Base-by-base conservation (phyloP, 345 rosid species). In the Chamaenerion angustifolium region DNA sequence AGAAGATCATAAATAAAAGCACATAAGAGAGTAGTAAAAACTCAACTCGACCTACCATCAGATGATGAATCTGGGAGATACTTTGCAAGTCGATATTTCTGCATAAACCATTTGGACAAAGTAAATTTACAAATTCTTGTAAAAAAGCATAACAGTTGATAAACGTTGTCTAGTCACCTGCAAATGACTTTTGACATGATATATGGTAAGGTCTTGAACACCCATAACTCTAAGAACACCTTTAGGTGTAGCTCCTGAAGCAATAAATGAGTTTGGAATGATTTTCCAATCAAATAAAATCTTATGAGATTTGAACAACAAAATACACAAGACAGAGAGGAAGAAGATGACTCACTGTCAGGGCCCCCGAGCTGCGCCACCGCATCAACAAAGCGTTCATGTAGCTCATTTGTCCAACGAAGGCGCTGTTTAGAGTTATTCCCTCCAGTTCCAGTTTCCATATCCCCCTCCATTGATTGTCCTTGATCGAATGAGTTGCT, bases 301-400 rank as follows among this genome's bases (percentile, higher is more conserved):
- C 6, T 7, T 7, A 31, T 5, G 37, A 31, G 37, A 31, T 31
- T 31, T 8, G 37, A 31, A 21, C 3, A 21, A 21, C 25, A 21
- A 21, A 21, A 21, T 21, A 4, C 3, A 21, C 25, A 21, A 52
- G n/a, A n/a, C n/a, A n/a, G n/a, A n/a, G n/a, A n/a, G 27, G 48
- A 42, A 35, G 21, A 42, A 11, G 45, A 52, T 56, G 56, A 92
- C 96, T 78, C 68, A 92, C 96, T 69, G 69, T 92, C 98, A 51
- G 96, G 96, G 60, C 98, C 98, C 48, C 98, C 98, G 61, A 92
- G 96, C 72, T 92, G 98, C 46, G 95, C 88, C 12, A 92, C 98
- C 11, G 96, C 89, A 78, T 87, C 93, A 54, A 92, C 98, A 69
- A 92, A 92, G 56, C 96, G 98, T 42, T 92, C 98, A 56, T 92